A percentile compares a stretch with the other conserved stretches of the same genome.
These are phyloP conservation scores for Claviceps purpurea DNA, from an alignment of 2,329 filamentous ascomycete genomes.

Conservation along the genomic window DNA sequence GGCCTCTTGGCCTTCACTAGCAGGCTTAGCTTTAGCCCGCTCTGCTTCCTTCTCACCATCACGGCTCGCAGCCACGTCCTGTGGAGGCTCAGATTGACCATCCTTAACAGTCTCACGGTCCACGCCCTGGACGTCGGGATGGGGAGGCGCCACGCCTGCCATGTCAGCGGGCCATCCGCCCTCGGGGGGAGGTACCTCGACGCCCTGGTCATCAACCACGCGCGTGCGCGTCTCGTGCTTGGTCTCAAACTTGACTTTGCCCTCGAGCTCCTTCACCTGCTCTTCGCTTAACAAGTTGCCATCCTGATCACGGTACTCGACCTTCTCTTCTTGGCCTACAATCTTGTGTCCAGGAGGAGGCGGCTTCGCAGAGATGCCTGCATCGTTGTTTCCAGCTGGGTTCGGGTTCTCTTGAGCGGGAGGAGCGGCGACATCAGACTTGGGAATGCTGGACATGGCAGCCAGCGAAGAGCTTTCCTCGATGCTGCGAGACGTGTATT, in stretches of 20 bases:
- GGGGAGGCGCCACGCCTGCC: constrained; percentile 39
- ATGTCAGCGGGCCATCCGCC: constrained; percentile 25
- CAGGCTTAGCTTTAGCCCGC: constrained; percentile 44
- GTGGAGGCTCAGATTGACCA: constrained; percentile 25
- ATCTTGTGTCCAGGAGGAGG: constrained; percentile 35
- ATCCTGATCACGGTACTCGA: constrained; percentile 72
- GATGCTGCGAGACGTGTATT: constrained; percentile 7
- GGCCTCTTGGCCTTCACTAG: constrained; percentile 49
- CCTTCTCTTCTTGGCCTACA: constrained; percentile 55
- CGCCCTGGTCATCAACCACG: constrained; percentile 65
- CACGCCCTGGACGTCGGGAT: constrained; percentile 47
- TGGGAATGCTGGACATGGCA: constrained; percentile 15
- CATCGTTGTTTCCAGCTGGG: constrained; percentile 1
- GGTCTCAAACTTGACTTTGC: constrained; percentile 91
- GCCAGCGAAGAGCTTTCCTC: constrained; percentile 15
- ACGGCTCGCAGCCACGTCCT: constrained; percentile 33
- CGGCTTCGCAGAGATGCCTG: constrained; percentile 35
- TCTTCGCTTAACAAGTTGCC: constrained; percentile 78
- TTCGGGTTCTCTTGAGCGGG: not conserved
- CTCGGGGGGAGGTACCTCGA: constrained; percentile 47
- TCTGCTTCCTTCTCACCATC: constrained; percentile 47
- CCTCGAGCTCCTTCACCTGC: constrained; percentile 71
- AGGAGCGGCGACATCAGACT: constrained; percentile 11
- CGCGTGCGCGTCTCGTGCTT: constrained; percentile 90
- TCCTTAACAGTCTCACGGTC: constrained; percentile 42